Evolutionary conservation across 1,284 basidiomycete genomes (phyloP).

Genomic region (Inonotus obliquus): DNA sequence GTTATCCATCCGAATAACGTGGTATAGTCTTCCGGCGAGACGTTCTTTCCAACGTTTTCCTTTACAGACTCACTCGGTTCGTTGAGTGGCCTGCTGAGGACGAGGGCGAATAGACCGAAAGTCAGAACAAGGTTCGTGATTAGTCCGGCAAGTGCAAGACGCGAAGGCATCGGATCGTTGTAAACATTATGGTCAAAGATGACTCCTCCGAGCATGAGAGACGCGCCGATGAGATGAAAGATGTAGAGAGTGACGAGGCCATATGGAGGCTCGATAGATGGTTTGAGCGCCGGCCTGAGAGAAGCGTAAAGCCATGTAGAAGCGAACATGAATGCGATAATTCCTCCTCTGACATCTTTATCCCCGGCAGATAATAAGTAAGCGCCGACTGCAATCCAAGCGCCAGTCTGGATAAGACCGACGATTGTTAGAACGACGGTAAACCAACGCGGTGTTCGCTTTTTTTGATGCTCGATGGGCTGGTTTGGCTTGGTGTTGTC

Average conservation of each 20-base stretch:
- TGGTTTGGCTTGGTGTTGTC: conserved; percentile 16
- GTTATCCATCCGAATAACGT: conserved; percentile 75
- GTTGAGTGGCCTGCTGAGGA: conserved; percentile 54
- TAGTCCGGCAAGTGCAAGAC: conserved; percentile 29
- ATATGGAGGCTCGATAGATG: conserved; percentile 43
- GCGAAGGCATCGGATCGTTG: conserved; percentile 34
- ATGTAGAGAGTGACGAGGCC: conserved; percentile 50
- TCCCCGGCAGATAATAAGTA: conserved; percentile 37
- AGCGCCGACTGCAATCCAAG: conserved; percentile 46
- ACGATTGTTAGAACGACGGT: conserved; percentile 46
- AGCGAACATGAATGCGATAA: conserved; percentile 38
- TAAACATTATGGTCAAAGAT: conserved; percentile 42
- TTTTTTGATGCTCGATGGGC: too few species aligned
- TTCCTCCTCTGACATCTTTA: conserved; percentile 26
- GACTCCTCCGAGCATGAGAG: conserved; percentile 43
- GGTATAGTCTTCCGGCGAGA: conserved; percentile 71
- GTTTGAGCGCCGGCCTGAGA: conserved; percentile 36
- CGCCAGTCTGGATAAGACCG: conserved; percentile 44
- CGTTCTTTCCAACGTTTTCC: too few species aligned
- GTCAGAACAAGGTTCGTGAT: conserved; percentile 41
- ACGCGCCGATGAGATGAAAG: conserved; percentile 36
- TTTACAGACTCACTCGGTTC: too few species aligned
- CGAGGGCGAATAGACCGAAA: conserved; percentile 35
- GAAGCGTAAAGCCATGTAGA: conserved; percentile 55
- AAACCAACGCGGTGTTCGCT: conserved; percentile 44